Conservation (phyloP, 1,139 yeast genomes). For the Diutina scorzettiae region DNA sequence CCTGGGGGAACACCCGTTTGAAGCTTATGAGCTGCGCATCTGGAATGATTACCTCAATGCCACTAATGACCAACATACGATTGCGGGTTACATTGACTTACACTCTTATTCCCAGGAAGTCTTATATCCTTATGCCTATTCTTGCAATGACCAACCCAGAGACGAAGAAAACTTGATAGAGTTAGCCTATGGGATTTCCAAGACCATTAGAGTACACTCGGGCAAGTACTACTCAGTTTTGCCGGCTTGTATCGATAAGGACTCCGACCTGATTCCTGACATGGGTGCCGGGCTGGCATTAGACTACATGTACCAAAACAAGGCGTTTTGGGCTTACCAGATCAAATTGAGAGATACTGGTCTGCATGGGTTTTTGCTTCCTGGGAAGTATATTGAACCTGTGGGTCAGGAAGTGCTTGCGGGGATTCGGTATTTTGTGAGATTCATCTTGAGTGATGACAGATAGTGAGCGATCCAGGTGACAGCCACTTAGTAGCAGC, state of each 20-base stretch:
- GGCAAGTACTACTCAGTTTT: conserved; percentile 58
- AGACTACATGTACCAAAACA: conserved; percentile 74
- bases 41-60: conserved; percentile 55
- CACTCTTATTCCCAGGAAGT: conserved; percentile 82
- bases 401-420: conserved; percentile 68
- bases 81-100: conserved; percentile 68
- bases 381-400: conserved; percentile 56
- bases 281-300: conserved; percentile 73
- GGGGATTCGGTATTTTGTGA: conserved; percentile 58
- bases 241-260: conserved; percentile 73
- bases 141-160: conserved; percentile 61
- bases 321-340: conserved; percentile 79
- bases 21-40: conserved; percentile 58
- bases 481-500: no score
- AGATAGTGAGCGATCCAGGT: neutral
- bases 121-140: conserved; percentile 71
- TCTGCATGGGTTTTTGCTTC: conserved; percentile 70
- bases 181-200: conserved; percentile 68
- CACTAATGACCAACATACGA: conserved; percentile 45
- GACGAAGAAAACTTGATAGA: conserved; percentile 75
- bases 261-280: conserved; percentile 56
- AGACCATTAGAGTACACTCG: conserved; percentile 50
- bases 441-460: conserved; percentile 42
- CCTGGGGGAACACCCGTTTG: conserved; percentile 66
- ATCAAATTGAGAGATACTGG: conserved; percentile 76